These are phyloP conservation scores for Trichoderma sp. DNA, from an alignment of 2,329 filamentous ascomycete species.

Conservation along the genomic window DNA sequence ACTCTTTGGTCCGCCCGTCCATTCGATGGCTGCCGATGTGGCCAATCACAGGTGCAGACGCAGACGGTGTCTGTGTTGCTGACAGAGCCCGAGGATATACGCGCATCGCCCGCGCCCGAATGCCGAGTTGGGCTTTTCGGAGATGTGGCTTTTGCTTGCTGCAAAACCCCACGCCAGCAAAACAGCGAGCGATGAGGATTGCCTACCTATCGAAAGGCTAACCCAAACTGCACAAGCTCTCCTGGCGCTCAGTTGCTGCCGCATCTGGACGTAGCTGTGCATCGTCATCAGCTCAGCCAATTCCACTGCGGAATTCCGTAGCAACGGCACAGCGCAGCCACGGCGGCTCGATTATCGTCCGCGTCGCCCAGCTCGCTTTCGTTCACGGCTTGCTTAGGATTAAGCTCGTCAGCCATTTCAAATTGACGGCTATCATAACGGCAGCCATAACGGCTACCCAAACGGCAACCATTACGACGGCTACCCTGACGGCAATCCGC, in stretches of 20 bases:
- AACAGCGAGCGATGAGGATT: not conserved
- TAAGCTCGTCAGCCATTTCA: not conserved
- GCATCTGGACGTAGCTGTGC: not conserved
- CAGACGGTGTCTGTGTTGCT: not conserved
- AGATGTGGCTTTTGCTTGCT: not conserved
- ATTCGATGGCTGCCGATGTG: not conserved
- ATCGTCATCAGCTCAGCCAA: not conserved
- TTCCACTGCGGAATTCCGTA: not conserved
- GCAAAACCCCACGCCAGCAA: not conserved
- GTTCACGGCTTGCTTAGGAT: not conserved
- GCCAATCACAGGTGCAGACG: not conserved
- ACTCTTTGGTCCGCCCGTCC: not conserved
- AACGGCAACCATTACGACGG: not conserved
- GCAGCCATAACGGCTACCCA: not conserved
- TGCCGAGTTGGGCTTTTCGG: slow-evolving; percentile 2
- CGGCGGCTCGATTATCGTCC: not conserved
- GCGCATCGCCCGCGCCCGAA: slow-evolving; percentile 11
- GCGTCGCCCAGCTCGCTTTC: not conserved
- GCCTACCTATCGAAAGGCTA: not conserved
- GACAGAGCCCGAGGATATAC: slow-evolving; percentile 8
- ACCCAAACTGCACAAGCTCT: not conserved
- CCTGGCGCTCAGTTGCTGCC: not conserved
- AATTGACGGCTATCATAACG: not conserved
- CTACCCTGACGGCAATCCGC: not conserved
- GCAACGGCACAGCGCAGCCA: not conserved